phyloP scores from a whole-genome alignment of 352 stramenopile species.

The Globisporangium parvum region DNA sequence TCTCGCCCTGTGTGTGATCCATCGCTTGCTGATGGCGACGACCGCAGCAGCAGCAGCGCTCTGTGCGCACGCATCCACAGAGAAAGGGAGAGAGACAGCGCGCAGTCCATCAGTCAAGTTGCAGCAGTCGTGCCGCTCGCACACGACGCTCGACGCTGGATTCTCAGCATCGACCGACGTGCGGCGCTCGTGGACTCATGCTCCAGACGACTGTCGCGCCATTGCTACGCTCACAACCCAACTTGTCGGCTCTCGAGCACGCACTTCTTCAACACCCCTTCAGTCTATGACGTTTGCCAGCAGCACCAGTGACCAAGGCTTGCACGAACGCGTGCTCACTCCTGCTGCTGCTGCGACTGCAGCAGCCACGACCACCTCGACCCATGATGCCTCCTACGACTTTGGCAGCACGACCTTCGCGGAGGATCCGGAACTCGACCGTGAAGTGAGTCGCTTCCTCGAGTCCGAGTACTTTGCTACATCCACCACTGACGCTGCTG shows the following conservation, averaged over 20 bases:
- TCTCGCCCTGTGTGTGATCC: too few relatives aligned
- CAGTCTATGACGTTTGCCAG: constrained; percentile 12
- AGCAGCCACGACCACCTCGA: neutral
- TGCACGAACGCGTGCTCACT: constrained; percentile 6
- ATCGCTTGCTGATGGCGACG: too few relatives aligned
- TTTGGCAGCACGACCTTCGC: neutral
- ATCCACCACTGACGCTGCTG: neutral
- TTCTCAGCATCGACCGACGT: too few relatives aligned
- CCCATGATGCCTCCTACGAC: neutral
- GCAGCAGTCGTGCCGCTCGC: too few relatives aligned
- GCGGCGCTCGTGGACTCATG: too few relatives aligned
- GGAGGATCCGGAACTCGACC: constrained; percentile 7
- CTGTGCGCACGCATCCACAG: too few relatives aligned
- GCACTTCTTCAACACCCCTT: neutral
- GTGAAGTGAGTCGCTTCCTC: constrained; percentile 8
- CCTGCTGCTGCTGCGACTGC: constrained; percentile 1
- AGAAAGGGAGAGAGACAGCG: too few relatives aligned
- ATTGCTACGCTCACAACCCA: neutral
- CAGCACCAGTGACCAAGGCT: constrained; percentile 7
- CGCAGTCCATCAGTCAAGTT: too few relatives aligned
- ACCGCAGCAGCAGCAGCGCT: too few relatives aligned
- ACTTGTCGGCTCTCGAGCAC: constrained; percentile 5
- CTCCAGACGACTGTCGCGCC: too few relatives aligned
- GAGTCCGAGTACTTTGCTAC: constrained; percentile 5
- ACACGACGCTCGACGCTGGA: too few relatives aligned